Conservation (phyloP, 1,139 yeast species). For the Blastobotrys indianensis region DNA sequence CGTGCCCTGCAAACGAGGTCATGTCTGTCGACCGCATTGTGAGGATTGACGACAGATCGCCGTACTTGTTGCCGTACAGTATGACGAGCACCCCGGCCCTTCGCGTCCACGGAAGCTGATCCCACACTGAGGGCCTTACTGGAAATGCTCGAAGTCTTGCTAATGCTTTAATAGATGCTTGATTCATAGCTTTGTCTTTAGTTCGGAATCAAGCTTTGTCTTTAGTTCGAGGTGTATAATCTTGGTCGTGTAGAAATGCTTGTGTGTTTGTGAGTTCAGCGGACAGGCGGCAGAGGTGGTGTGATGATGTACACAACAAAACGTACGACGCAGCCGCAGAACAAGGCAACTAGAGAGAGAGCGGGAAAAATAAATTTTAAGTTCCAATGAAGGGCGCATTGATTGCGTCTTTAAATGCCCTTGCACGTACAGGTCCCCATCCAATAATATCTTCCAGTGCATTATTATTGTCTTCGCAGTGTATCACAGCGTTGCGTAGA, state of each 20-base stretch:
- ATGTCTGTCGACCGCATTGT: constrained; percentile 70
- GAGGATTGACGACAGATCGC: constrained; percentile 69
- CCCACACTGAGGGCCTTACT: constrained; percentile 41
- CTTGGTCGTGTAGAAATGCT: too few species aligned
- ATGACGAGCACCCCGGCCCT: constrained; percentile 73
- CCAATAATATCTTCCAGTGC: constrained; percentile 41
- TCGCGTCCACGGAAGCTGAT: constrained; percentile 50
- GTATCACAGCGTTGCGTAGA: constrained; percentile 42
- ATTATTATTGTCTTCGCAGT: constrained; percentile 32
- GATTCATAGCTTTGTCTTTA: constrained; percentile 6
- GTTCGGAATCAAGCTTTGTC: too few species aligned
- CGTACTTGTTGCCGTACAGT: constrained; percentile 56
- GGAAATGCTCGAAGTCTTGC: constrained; percentile 5
- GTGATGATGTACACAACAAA: too few species aligned
- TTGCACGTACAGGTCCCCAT: constrained; percentile 50
- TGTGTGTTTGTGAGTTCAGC: too few species aligned
- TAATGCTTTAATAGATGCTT: constrained; percentile 2
- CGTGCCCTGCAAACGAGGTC: constrained; percentile 77
- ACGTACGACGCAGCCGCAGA: too few species aligned
- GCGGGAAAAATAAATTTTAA: not conserved
- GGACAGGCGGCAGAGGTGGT: too few species aligned
- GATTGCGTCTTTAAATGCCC: constrained; percentile 42
- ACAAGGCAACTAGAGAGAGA: too few species aligned
- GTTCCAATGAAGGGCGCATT: constrained; percentile 43
- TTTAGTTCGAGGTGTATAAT: too few species aligned